phyloP scores from a whole-genome alignment of 108 stramenopile species.

The Skeletonema potamos region DNA sequence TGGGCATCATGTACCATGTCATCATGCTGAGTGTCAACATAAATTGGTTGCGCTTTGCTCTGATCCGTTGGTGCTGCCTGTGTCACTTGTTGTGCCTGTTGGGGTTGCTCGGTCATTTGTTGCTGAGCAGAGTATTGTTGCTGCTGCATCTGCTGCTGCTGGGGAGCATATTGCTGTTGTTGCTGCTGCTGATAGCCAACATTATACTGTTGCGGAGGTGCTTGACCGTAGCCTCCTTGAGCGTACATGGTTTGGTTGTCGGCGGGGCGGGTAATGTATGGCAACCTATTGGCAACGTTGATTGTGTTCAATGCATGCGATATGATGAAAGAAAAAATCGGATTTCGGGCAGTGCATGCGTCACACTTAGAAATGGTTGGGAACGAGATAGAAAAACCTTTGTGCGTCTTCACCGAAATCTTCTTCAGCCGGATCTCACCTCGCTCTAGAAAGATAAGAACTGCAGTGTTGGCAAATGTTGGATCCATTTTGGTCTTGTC shows the following conservation, averaged over 20 bases:
- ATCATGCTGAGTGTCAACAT: constrained; percentile 92
- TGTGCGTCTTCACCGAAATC: too few species aligned
- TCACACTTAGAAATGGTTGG: too few species aligned
- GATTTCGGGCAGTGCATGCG: too few species aligned
- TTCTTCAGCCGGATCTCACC: too few species aligned
- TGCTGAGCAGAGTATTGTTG: neutral
- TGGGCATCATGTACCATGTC: constrained; percentile 95
- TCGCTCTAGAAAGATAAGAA: too few species aligned
- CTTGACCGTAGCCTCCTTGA: constrained; percentile 10
- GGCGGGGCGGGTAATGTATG: too few species aligned
- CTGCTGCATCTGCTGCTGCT: neutral
- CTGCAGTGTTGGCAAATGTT: too few species aligned
- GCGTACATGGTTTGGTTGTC: constrained; percentile 21
- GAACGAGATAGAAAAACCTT: too few species aligned
- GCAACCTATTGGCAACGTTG: too few species aligned
- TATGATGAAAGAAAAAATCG: too few species aligned
- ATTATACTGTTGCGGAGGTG: constrained; percentile 18
- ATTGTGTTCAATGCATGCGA: too few species aligned
- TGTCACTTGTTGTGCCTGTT: neutral
- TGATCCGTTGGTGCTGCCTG: neutral
- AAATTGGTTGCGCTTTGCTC: constrained; percentile 47
- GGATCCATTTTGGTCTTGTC: too few species aligned
- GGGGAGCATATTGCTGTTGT: constrained; percentile 6
- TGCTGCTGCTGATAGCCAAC: constrained; percentile 6
- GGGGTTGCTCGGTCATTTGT: neutral